Evolutionary conservation across 306 rosid genomes (phyloP), one percentile per base, ranked within the genome.

Genomic region (Prunus mira): DNA sequence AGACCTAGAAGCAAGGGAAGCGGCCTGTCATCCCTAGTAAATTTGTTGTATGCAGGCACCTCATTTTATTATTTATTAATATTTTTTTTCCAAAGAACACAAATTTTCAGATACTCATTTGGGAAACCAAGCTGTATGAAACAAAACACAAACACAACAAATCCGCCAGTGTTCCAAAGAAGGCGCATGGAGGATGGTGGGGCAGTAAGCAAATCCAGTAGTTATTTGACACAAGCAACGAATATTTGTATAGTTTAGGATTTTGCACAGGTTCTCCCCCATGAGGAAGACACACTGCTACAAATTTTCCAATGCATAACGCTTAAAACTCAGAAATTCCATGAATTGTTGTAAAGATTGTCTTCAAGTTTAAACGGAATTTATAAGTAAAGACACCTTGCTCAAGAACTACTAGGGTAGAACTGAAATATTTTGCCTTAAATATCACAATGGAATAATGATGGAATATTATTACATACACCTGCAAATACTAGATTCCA

Each of bases 391-490:
- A 52, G 58, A 52, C 52, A 13, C 3, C 20, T 52, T 52, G 58
- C 58, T 52, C 22, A 47, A 47, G 52, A 47, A 47, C 52, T 38
- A 47, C 13, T 24, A 60, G 9, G 6, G 65, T 12, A 0, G 18
- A 60, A 25, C 9, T 1, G 66, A 69, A 54, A 57, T 66, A 32
- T 18, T 32, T 61, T 15, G 55, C 81, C 81, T 69, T 49, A 28
- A 76, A 78, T 54, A 71, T 72, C 74, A 81, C 83, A 63, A 77
- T 71, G 58, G 71, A 75, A 78, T 81, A 47, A 73, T 19, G 74
- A 75, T 60, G 61, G 75, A 41, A 41, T 66, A 83, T 85, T 80
- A 79, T 84, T 82, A 73, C 82, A 76, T 75, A 72, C 82, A 83
- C 18, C 80, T 20, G 81, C 83, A 82, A 58, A 58, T 58, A 34